Percentiles rank a stretch among this genome's conserved stretches.
Evolutionary conservation across 805 yeast genomes (phyloP).

Genomic region (Metschnikowia cerradonensis): DNA sequence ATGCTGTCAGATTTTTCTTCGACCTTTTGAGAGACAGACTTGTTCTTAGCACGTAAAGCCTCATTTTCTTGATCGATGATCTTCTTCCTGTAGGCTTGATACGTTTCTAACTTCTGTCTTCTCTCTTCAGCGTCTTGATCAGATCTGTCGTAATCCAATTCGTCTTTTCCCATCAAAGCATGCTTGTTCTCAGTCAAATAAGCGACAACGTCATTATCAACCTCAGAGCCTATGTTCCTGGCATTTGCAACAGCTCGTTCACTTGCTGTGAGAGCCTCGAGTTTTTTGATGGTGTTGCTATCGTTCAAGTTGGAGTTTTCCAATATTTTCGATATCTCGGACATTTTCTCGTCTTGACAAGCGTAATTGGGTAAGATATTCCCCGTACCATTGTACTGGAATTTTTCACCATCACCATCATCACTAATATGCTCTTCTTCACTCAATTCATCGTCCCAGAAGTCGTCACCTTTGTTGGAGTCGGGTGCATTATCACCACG

Average conservation of each 20-base stretch:
- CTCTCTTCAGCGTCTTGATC: slow-evolving; percentile 49
- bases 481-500: slow-evolving; percentile 12
- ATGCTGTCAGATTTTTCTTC: slow-evolving; percentile 11
- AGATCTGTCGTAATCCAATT: slow-evolving; percentile 37
- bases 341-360: slow-evolving; percentile 38
- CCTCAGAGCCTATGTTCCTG: slow-evolving; percentile 34
- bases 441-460: slow-evolving; percentile 35
- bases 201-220: slow-evolving; percentile 32
- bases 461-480: slow-evolving; percentile 5
- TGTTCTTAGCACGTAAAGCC: slow-evolving; percentile 14
- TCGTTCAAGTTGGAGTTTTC: slow-evolving; percentile 42
- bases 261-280: slow-evolving; percentile 54
- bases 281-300: slow-evolving; percentile 44
- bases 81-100: slow-evolving; percentile 54
- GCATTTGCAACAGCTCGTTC: slow-evolving; percentile 61
- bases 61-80: slow-evolving; percentile 57
- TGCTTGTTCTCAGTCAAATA: slow-evolving; percentile 35
- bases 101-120: slow-evolving; percentile 51
- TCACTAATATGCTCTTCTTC: slow-evolving; percentile 62
- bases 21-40: slow-evolving; percentile 6
- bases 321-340: slow-evolving; percentile 33
- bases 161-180: slow-evolving; percentile 39
- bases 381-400: slow-evolving; percentile 60
- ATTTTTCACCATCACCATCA: slow-evolving; percentile 52
- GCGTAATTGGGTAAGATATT: slow-evolving; percentile 56